phyloP scores from a whole-genome alignment of 495 filamentous ascomycete genomes.

The Penicillium coffeae region DNA sequence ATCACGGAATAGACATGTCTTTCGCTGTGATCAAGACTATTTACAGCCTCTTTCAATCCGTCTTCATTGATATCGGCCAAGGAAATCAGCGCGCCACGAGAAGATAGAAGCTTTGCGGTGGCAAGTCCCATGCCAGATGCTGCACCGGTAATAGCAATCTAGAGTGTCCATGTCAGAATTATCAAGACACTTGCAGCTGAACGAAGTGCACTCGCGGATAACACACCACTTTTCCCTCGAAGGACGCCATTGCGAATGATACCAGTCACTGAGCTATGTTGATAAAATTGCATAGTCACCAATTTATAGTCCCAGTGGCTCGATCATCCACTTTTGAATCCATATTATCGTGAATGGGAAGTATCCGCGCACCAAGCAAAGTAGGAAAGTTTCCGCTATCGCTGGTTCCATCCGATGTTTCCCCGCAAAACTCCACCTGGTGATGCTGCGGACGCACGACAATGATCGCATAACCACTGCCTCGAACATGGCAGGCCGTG shows the following conservation, averaged over 20 bases:
- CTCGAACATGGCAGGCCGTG: slow-evolving; percentile 2
- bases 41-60: slow-evolving; percentile 21
- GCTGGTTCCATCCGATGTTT: slow-evolving; percentile 3
- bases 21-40: neutral
- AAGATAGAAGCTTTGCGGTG: slow-evolving; percentile 33
- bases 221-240: slow-evolving; percentile 17
- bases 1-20: slow-evolving; percentile 26
- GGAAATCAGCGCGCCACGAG: slow-evolving; percentile 42
- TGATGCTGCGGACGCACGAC: neutral
- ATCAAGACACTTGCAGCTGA: neutral
- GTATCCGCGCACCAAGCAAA: slow-evolving; percentile 8
- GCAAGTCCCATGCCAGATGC: slow-evolving; percentile 35
- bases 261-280: too few relatives aligned
- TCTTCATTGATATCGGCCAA: slow-evolving; percentile 43
- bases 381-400: slow-evolving; percentile 18
- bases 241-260: slow-evolving; percentile 10
- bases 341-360: neutral
- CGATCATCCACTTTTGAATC: neutral
- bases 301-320: too few relatives aligned
- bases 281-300: too few relatives aligned
- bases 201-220: neutral
- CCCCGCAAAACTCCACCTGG: slow-evolving; percentile 1
- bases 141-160: slow-evolving; percentile 17
- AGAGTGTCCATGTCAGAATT: neutral
- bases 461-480: neutral